A percentile compares a stretch with the other conserved stretches of the same genome.
Evolutionary conservation across 768 basidiomycete genomes (phyloP).

Genomic region (Panellus pusillus): DNA sequence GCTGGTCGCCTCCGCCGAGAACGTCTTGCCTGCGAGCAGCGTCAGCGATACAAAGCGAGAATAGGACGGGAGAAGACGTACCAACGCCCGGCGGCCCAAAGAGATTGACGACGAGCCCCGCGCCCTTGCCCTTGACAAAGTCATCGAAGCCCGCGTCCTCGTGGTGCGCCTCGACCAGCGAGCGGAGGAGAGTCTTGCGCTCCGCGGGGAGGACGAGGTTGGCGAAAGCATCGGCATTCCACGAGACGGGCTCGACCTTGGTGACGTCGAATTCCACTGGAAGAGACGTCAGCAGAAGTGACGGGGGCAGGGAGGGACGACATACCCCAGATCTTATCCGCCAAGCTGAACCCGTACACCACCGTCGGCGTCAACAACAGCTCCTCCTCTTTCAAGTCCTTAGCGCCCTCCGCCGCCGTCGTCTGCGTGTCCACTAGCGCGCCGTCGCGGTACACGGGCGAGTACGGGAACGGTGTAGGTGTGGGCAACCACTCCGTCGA

Average conservation of each 20-base stretch:
- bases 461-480: neutral
- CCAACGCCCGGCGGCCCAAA: constrained; percentile 63
- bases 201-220: constrained; percentile 57
- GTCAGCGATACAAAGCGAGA: neutral
- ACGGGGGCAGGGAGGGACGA: neutral
- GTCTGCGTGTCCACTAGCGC: constrained; percentile 24
- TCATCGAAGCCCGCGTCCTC: constrained; percentile 54
- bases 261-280: constrained; percentile 64
- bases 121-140: constrained; percentile 65
- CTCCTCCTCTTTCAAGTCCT: constrained; percentile 47
- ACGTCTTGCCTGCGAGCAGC: constrained; percentile 45
- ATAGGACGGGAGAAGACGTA: constrained; percentile 20
- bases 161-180: constrained; percentile 60
- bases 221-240: constrained; percentile 59
- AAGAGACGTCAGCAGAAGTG: constrained; percentile 3
- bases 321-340: constrained; percentile 61
- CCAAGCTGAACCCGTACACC: constrained; percentile 63
- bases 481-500: neutral
- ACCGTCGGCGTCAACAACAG: constrained; percentile 55
- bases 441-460: constrained; percentile 5
- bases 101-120: constrained; percentile 56
- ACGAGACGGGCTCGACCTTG: constrained; percentile 50
- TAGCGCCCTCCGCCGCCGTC: constrained; percentile 16
- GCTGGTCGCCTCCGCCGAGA: constrained; percentile 60
- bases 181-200: constrained; percentile 54